A percentile compares a stretch with the other conserved stretches of the same genome.
These are phyloP conservation scores for Pseudomonodictys pantanalensis DNA, from an alignment of 495 filamentous ascomycete species.

Conservation along the genomic window DNA sequence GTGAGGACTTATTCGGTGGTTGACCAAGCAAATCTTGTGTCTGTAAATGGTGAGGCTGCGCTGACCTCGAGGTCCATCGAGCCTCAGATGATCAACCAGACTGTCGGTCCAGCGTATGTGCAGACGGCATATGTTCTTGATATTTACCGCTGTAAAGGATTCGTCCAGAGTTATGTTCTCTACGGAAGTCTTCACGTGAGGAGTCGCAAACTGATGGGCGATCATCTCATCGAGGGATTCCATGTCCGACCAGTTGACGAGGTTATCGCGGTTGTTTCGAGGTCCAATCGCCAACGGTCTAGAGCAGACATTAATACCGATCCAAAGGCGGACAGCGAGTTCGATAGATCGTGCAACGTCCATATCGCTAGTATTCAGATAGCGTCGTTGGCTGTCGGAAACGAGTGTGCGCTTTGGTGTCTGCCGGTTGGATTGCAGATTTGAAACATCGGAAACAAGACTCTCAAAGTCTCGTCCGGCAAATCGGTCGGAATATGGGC, in stretches of 20 bases:
- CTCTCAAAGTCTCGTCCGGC: background rate
- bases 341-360: constrained; percentile 2
- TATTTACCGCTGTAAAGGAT: background rate
- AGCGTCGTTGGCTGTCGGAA: background rate
- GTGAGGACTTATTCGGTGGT: background rate
- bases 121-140: constrained; percentile 5
- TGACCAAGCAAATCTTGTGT: constrained; percentile 5
- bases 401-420: background rate
- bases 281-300: background rate
- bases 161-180: background rate
- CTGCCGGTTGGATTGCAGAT: background rate
- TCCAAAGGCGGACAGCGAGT: constrained; percentile 3
- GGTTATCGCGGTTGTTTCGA: background rate
- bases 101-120: constrained; percentile 6
- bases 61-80: constrained; percentile 4
- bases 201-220: background rate
- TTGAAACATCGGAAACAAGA: background rate
- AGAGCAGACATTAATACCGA: background rate
- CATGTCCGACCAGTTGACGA: background rate
- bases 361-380: background rate
- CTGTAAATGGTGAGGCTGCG: constrained; percentile 2
- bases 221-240: background rate
- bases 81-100: background rate
- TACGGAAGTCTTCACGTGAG: background rate
- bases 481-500: background rate